Percentiles rank a stretch among this genome's conserved stretches.
phyloP scores from a whole-genome alignment of 176 grass and related monocot species.

The Poa pratensis region DNA sequence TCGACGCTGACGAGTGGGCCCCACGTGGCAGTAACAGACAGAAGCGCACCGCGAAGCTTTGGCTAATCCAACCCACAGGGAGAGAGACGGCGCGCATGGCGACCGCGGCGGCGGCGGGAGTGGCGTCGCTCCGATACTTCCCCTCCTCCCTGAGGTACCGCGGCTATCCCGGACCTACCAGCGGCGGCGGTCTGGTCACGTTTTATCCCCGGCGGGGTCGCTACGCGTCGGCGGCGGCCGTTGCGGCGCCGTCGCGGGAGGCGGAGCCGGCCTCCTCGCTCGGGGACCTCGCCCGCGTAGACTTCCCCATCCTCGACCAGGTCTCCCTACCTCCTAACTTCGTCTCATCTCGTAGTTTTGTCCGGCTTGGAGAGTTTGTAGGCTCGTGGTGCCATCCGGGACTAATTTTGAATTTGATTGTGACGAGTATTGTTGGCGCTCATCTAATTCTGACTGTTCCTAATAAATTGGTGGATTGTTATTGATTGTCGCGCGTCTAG shows the following conservation, averaged over 20 bases:
- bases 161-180: not conserved
- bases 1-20: constrained; percentile 14
- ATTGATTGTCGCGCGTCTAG: not conserved
- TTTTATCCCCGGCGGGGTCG: constrained; percentile 18
- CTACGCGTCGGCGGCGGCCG: constrained; percentile 32
- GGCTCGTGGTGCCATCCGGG: not conserved
- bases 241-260: constrained; percentile 52
- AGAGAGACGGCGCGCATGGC: constrained; percentile 53
- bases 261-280: constrained; percentile 67
- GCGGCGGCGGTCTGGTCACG: not conserved
- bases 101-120: constrained; percentile 27
- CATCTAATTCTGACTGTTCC: not conserved
- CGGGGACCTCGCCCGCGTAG: constrained; percentile 62
- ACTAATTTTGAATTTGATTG: not conserved
- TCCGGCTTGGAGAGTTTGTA: not conserved
- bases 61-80: constrained; percentile 24
- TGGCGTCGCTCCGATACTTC: constrained; percentile 49
- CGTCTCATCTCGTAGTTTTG: too few species aligned
- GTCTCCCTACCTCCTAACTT: constrained; percentile 20
- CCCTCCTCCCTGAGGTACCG: constrained; percentile 29
- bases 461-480: not conserved
- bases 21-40: not conserved
- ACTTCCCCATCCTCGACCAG: constrained; percentile 96
- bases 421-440: not conserved
- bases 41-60: constrained; percentile 3